phyloP scores from a whole-genome alignment of 2,329 filamentous ascomycete species.

The Talaromyces sp. region DNA sequence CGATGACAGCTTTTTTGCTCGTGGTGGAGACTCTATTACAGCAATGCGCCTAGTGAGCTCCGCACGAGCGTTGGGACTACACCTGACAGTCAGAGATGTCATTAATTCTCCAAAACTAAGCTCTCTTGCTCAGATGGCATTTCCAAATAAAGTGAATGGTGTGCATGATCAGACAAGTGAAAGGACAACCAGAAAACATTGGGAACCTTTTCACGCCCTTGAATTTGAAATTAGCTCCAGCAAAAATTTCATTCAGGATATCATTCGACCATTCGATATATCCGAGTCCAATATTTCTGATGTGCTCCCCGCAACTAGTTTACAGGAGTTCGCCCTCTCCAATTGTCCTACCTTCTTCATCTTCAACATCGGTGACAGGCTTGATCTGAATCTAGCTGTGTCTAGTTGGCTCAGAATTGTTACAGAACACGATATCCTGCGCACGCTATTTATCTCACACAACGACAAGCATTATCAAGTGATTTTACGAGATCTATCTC shows the following conservation, averaged over 20 bases:
- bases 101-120: background rate
- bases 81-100: background rate
- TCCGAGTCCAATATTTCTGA: background rate
- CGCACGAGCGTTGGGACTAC: background rate
- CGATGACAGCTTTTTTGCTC: slow-evolving; percentile 1
- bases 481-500: background rate
- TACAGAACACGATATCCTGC: background rate
- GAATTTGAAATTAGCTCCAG: background rate
- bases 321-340: background rate
- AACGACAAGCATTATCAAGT: background rate
- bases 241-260: background rate
- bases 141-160: background rate
- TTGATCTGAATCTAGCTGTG: background rate
- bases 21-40: slow-evolving; percentile 8
- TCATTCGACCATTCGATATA: background rate
- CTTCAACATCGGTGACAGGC: background rate
- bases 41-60: slow-evolving; percentile 2
- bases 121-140: background rate
- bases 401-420: background rate
- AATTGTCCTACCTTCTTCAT: background rate
- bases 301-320: background rate
- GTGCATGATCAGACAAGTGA: background rate
- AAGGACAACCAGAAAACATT: background rate
- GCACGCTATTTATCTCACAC: background rate
- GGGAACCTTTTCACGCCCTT: background rate